Evolutionary conservation across 768 basidiomycete genomes (phyloP).

Genomic region (Coprinellus aureogranulatus): DNA sequence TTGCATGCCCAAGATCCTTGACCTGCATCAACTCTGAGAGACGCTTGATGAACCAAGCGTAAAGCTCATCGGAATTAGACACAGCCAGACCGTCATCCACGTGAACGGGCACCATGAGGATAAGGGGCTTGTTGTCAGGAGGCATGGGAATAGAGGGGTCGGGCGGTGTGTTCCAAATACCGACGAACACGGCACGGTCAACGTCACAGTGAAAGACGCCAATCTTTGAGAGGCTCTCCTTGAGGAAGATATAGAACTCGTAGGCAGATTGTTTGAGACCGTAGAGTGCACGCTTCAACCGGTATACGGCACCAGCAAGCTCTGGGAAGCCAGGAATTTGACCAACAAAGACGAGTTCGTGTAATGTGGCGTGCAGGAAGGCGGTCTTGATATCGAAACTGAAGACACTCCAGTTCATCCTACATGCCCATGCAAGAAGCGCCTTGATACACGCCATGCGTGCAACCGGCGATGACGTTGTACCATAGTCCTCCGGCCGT

Average conservation of each 20-base stretch:
- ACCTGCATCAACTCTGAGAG: conserved; percentile 4
- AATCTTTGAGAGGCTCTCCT: conserved; percentile 7
- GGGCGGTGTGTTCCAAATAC: conserved; percentile 14
- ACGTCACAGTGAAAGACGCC: conserved; percentile 20
- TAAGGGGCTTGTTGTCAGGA: conserved; percentile 6
- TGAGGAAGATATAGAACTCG: conserved; percentile 22
- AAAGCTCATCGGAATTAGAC: conserved; percentile 16
- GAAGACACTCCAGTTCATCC: conserved; percentile 19
- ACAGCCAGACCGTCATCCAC: conserved; percentile 25
- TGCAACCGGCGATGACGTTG: conserved; percentile 32
- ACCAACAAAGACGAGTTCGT: conserved; percentile 17
- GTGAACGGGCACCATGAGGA: conserved; percentile 22
- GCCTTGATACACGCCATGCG: conserved; percentile 19
- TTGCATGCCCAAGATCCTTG: conserved; percentile 14
- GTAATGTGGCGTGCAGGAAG: conserved; percentile 20
- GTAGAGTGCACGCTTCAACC: conserved; percentile 27
- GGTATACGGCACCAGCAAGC: conserved; percentile 11
- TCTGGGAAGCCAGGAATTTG: conserved; percentile 22
- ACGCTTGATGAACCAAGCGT: conserved; percentile 15
- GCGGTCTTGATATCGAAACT: conserved; percentile 28
- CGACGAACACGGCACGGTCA: conserved; percentile 26
- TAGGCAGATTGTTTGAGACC: conserved; percentile 31
- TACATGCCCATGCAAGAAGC: conserved; percentile 23
- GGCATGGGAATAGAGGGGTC: conserved; percentile 15
- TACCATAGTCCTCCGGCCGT: conserved; percentile 31